These are phyloP conservation scores for Backusella morwellensis DNA, from an alignment of 192 early-diverging fungal genomes.

Conservation along the genomic window DNA sequence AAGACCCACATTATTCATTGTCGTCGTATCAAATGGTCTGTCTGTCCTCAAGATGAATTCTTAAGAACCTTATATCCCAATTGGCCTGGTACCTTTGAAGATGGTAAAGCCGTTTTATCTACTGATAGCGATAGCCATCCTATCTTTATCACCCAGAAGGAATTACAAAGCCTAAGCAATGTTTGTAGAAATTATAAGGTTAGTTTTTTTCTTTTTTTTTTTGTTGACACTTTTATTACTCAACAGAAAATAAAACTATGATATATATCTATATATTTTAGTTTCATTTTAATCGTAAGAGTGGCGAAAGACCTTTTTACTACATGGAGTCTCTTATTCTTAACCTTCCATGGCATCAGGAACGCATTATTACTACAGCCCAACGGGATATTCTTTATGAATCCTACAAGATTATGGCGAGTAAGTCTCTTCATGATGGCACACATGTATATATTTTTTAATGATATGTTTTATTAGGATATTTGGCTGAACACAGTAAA, in stretches of 20 bases:
- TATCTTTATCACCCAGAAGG: background rate
- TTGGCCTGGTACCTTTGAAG: background rate
- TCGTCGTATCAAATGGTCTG: background rate
- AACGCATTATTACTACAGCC: background rate
- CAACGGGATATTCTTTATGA: background rate
- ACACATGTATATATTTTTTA: background rate
- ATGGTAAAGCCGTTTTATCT: background rate
- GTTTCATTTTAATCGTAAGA: background rate
- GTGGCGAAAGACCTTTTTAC: background rate
- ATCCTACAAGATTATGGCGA: background rate
- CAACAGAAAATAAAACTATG: too few relatives aligned
- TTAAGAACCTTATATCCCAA: background rate
- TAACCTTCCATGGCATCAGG: background rate
- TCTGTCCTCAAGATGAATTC: background rate
- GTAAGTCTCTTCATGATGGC: background rate
- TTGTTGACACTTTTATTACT: background rate
- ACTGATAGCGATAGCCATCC: background rate
- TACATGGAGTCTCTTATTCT: background rate
- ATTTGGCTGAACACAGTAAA: background rate
- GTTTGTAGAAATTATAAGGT: conserved; percentile 4
- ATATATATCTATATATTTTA: background rate
- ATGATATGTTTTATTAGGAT: background rate
- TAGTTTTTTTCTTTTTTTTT: background rate
- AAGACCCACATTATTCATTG: background rate
- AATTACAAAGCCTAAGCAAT: background rate